Base-by-base conservation (phyloP, 2,329 filamentous ascomycete species). In the Chaetomium strumarium region DNA sequence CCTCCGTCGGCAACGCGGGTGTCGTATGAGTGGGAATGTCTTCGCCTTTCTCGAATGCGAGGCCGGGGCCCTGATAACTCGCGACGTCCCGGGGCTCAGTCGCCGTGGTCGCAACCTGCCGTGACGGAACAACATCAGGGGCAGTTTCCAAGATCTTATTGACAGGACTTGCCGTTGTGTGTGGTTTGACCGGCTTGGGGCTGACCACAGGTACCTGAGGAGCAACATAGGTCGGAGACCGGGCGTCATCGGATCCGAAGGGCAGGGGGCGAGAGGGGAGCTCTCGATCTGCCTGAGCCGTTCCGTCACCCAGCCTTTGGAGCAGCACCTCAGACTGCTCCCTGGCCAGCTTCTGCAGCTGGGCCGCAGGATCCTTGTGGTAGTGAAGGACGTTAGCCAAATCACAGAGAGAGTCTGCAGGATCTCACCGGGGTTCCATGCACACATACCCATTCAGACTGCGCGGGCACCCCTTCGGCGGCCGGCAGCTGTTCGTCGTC, bases 361-460 rank as follows among this genome's bases (percentile, higher is more conserved):
- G 83, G 56, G 72, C 78, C 62, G 77, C 71, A 55, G 87, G 87
- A 70, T 91, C 85, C 85, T 89, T 77, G 59, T 72, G 62, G 62
- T 65, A 61, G 56, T 65, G 67, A 56, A 75, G 66, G 63, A 73
- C 61, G 75, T 81, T 79, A 81, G 77, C 71, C 64, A 79, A 66
- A 60, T 75, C 71, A 69, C 77, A 81, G 62, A 74, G 71, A 69
- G 77, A 80, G 68, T 79, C 76, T 63, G 70, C 67, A 57, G 72
- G 73, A 55, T 62, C 66, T 72, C 75, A 80, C 59, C 65, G 63
- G n/a, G 57, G 66, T 68, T 57, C 77, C 77, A 65, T 80, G 77
- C 71, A 77, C 77, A 89, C 89, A 86, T 90, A 96, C 90, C 92
- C 92, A 96, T 70, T 96, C 89, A 67, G 82, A 79, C 78, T 96